Evolutionary conservation across 768 basidiomycete species (phyloP), one percentile per base, ranked within the genome.

Genomic region (Termitomyces sp.): DNA sequence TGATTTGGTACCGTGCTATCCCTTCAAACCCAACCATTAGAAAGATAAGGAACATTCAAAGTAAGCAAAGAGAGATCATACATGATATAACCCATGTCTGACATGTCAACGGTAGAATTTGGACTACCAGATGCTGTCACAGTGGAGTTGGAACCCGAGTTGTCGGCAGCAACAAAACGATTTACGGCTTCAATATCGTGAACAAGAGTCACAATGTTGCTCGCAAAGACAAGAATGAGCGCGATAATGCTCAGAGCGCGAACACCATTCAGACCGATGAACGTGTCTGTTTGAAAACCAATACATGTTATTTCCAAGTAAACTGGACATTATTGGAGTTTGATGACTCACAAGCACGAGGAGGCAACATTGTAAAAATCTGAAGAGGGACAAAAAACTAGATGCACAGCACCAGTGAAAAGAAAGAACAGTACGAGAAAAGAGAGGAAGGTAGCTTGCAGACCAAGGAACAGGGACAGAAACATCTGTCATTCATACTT

Each of bases 1-100:
- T 96, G 93, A 71, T 92, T 92, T 4, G 94, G 94, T 5, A 97
- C 92, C 2, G 92, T 92, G 70, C 86, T 90, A 57, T 83, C 88
- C 61, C 74, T 83, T 56, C 15, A 47, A 45, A 22, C 22, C 53
- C 53, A 56, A 28, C 18, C 24, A 42, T 33, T 49, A 60, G 20
- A 60, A 51, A 58, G 24, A 42, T 45, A 50, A 42, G 31, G 53
- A 47, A 29, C 6, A 46, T 6, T 44, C 24, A 33, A n/a, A 15
- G 29, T 15, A 57, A 53, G 51, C 57, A 9, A 33, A 51, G 39
- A 52, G 41, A 42, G 59, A 51, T 74, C 85, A 54, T 70, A 91
- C 84, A 82, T 77, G 62, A 92, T 89, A 69, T 94, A 94, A 63
- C 94, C 90, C 65, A 84, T 86, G 65, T 88, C 78, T 42, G 70